Evolutionary conservation across 768 basidiomycete genomes (phyloP).

Genomic region (Pulveroboletus sp.): DNA sequence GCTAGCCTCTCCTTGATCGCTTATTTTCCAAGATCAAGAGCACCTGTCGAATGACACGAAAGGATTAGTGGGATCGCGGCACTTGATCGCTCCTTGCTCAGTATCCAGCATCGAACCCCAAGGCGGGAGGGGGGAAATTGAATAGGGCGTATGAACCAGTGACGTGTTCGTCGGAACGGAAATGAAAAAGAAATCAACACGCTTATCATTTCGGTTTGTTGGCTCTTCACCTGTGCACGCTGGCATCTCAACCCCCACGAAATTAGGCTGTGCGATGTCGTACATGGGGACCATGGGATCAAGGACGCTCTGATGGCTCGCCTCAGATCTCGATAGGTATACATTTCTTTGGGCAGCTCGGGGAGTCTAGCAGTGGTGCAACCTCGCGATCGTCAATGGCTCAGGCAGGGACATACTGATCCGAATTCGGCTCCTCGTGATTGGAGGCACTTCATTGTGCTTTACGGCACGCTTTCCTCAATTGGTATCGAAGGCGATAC

Average conservation of each 20-base stretch:
- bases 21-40: too few species aligned
- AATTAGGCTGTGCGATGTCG: neutral
- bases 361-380: neutral
- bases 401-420: neutral
- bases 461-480: constrained; percentile 1
- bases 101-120: too few species aligned
- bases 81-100: neutral
- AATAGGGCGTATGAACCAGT: constrained; percentile 1
- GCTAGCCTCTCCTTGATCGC: too few species aligned
- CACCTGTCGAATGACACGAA: neutral
- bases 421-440: neutral
- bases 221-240: neutral
- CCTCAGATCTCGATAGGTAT: neutral
- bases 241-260: neutral
- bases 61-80: neutral
- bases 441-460: too few species aligned
- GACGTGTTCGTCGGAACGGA: constrained; percentile 8
- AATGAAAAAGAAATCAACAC: constrained; percentile 6
- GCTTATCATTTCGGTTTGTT: neutral
- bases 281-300: neutral
- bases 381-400: neutral
- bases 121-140: neutral
- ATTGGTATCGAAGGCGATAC: too few species aligned
- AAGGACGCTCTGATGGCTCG: neutral
- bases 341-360: neutral